These are phyloP conservation scores for Uronychia setigera DNA, from an alignment of 73 alveolate genomes.

Conservation along the genomic window DNA sequence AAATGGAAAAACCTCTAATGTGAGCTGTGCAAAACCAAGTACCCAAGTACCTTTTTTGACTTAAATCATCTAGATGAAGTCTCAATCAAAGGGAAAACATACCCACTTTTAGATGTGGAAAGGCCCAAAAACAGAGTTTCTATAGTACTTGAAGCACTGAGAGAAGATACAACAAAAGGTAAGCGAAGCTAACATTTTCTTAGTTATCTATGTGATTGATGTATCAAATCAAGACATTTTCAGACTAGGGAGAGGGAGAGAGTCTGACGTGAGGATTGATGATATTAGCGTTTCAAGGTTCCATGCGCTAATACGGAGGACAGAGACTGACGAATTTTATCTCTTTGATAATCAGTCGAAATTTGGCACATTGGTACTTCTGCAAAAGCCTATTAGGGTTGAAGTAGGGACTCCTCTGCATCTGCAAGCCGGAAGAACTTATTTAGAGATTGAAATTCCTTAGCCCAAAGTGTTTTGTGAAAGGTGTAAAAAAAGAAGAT, in stretches of 20 bases:
- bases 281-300: conserved; percentile 76
- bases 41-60: conserved; percentile 12
- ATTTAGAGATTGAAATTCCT: neutral
- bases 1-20: conserved; percentile 51
- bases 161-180: neutral
- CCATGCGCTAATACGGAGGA: conserved; percentile 34
- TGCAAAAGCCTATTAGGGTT: neutral
- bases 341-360: conserved; percentile 20
- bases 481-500: neutral
- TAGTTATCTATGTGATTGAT: neutral
- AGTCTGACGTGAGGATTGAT: conserved; percentile 62
- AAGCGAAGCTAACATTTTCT: neutral
- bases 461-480: neutral
- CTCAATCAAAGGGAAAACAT: neutral
- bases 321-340: conserved; percentile 1
- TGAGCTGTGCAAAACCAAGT: conserved; percentile 45
- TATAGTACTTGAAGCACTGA: neutral
- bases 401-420: neutral
- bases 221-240: conserved; percentile 21
- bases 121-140: neutral
- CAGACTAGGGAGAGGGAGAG: conserved; percentile 75
- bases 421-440: neutral
- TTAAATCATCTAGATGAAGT: neutral
- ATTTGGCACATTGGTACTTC: conserved; percentile 33
- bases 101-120: neutral